Base-by-base conservation (phyloP, 495 filamentous ascomycete genomes). In the Physcia stellaris region DNA sequence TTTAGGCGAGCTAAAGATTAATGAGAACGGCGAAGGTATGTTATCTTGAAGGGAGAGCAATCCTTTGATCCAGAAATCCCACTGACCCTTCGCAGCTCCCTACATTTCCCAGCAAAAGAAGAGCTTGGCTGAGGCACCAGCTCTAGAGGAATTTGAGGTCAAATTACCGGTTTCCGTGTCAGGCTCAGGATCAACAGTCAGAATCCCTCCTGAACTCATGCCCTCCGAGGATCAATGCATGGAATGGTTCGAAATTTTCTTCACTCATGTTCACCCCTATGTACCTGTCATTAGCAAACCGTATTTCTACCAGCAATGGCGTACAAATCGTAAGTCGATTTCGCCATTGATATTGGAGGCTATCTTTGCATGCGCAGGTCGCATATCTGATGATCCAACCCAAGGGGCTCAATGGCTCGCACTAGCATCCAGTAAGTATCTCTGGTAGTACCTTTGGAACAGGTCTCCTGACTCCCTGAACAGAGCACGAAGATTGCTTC, bases 351-450 rank as follows among this genome's bases (percentile, higher is more conserved):
- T 99, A 29, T 65, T 99, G 0, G 90, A 96, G 61, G 84, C 85
- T 9, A 77, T 99, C n/a, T 95, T 99, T 56, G 86, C 92, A 5
- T 94, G 92, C 57, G 76, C 83, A 6, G 83, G 83, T 7, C 70
- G 84, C 23, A 66, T 94, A 41, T 77, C 84, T 1, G 83, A 86
- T 45, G 84, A 90, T 48, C 77, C 83, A 11, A 66, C 76, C 2
- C 76, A 92, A 60, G 86, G 86, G 32, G 77, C 86, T 34, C 86
- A 92, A 54, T 99, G 92, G 92, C 75, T 96, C 27, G 86, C 86
- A 33, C 70, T 96, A 45, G 88, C 87, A 40, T 80, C 83, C 30
- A 82, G 88, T 94, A 62, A 66, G 85, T 52, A 32, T 38, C 21
- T 15, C 23, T 4, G 9, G 28, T 12, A 20, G 30, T 11, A 38